Base-by-base conservation (phyloP, 2,329 filamentous ascomycete species). In the Pestalotiopsis sp. region DNA sequence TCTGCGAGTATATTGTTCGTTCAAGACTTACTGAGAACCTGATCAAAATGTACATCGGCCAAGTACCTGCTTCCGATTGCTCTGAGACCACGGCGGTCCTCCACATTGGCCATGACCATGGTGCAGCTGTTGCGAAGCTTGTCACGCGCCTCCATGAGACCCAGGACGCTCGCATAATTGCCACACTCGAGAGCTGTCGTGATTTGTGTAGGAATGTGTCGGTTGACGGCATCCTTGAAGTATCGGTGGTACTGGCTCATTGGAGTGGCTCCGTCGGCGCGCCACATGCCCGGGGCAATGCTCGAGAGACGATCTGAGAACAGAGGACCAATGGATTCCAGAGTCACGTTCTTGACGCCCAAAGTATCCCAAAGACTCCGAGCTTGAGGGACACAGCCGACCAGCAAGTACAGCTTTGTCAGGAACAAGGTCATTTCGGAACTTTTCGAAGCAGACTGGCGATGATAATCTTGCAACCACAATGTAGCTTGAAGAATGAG, bases 291-390 rank as follows among this genome's bases (percentile, higher is more conserved):
- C 0, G 87, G 87, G 0, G 87, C 80, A 2, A 89, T 74, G 1
- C 82, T 85, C 1, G 86, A 86, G 5, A 89, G 76, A 2, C 88
- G 82, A 73, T 90, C 88, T 69, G 86, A 85, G 69, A 87, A 87
- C 1, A 88, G 77, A 0, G 86, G 84, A 2, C 81, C 86, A 0
- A 90, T 80, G 0, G 86, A 85, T 70, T 89, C 87, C n/a, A 87
- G 83, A 36, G 88, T 86, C 0, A 85, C 86, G 25, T 87, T 83
- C 76, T 90, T 90, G 2, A 90, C 83, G 3, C 83, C 85, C 11
- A 88, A 80, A 0, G 80, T 80, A 12, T 81, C 78, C 86, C 87
- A 89, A 2, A 87, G 76, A 41, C 83, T 75, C 27, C 82, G 78
- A 0, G 85, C 85, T 20, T 81, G 80, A 1, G 83, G 80, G 0